Evolutionary conservation across 306 rosid genomes (phyloP), one percentile per base, ranked within the genome.

Genomic region (Pyrus bretschneideri): DNA sequence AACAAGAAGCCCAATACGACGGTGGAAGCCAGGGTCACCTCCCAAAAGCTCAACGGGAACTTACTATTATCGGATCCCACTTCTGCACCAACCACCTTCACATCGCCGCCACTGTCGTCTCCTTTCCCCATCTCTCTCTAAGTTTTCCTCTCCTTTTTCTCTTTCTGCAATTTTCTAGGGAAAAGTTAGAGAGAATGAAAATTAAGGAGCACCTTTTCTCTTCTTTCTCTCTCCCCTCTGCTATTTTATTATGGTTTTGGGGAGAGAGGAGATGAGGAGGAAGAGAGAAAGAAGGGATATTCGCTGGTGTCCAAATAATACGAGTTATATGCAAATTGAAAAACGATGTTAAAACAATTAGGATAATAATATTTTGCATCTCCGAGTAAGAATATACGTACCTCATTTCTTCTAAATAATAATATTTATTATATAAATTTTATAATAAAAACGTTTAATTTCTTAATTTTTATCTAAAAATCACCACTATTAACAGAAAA

Each of bases 31-130:
- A 80, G 82, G 4, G 89, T 67, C 4, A 90, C 58, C 85, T 95
- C 99, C 88, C 91, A 86, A 74, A 69, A 87, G 76, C 79, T 94
- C 78, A 94, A 82, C 1, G 84, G 89, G 71, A 86, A 85, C 76
- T 83, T 88, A 31, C 21, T 49, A 15, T 38, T 55, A 0, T 65
- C 21, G 5, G 87, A 79, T 42, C 76, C 76, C 57, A 63, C 30
- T 21, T 45, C 71, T 31, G 30, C 55, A 59, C 45, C 65, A 69
- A 38, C 72, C 6, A 61, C 66, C 46, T 76, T 73, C 13, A 9
- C 84, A 17, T 25, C 80, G 64, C 3, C 84, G 60, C 4, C 86
- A 46, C 80, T 54, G 64, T 83, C 72, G 57, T 88, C 81, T 11
- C 44, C 61, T 38, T 30, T 70, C 33, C 3, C 18, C 65, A 76